A percentile compares a stretch with the other conserved stretches of the same genome.
phyloP scores from a whole-genome alignment of 2,329 filamentous ascomycete genomes.

The Pseudopithomyces maydicus region DNA sequence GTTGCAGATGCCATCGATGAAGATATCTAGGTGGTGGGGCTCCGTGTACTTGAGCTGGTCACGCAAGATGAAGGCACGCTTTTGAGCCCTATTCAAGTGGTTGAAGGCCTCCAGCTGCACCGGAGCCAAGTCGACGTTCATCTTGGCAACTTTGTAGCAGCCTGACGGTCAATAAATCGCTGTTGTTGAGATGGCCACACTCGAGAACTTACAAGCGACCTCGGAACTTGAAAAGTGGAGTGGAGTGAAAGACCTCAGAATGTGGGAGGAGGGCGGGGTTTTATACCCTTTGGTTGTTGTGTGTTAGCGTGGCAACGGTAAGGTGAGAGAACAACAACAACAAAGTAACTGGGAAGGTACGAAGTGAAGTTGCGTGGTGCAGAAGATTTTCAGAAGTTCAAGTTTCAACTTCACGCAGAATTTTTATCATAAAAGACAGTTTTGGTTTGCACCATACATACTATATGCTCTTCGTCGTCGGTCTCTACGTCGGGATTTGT shows the following conservation, averaged over 20 bases:
- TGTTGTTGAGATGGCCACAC: not conserved
- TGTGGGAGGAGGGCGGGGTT: not conserved
- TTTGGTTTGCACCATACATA: not conserved
- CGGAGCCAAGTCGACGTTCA: constrained; percentile 3
- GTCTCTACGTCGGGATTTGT: no score
- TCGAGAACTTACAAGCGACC: not conserved
- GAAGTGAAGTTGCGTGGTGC: not conserved
- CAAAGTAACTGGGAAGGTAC: not conserved
- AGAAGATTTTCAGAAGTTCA: not conserved
- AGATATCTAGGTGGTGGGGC: constrained; percentile 30
- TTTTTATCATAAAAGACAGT: not conserved
- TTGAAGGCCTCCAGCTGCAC: constrained; percentile 9
- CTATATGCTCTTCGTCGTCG: not conserved
- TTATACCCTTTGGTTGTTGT: no score
- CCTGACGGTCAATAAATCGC: not conserved
- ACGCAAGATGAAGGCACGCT: constrained; percentile 31
- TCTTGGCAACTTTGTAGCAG: not conserved
- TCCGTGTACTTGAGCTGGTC: constrained; percentile 33
- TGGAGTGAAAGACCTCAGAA: not conserved
- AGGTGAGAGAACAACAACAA: not conserved
- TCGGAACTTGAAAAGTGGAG: not conserved
- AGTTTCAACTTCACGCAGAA: not conserved
- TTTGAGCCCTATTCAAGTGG: constrained; percentile 32
- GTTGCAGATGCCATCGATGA: constrained; percentile 27
- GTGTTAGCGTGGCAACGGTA: not conserved